Conservation (phyloP, 495 filamentous ascomycete genomes). For the Hypoxylon rickii region DNA sequence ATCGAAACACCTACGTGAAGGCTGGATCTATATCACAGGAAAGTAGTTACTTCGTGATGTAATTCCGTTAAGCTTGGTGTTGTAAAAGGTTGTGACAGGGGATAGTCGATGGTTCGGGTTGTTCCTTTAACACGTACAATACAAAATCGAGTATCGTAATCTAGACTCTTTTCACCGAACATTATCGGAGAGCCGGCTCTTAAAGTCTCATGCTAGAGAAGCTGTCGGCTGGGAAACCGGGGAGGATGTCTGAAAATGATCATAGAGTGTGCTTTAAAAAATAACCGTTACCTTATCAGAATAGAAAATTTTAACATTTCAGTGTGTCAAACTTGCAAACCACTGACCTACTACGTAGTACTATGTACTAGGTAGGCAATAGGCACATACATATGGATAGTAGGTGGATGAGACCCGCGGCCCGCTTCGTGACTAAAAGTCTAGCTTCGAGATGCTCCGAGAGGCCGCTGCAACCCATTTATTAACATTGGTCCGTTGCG, state of each 20-base stretch:
- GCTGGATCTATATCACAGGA: no score
- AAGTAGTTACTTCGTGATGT: no score
- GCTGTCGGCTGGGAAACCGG: conserved; percentile 30
- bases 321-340: conserved; percentile 7
- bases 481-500: conserved; percentile 13
- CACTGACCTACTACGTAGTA: conserved; percentile 15
- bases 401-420: conserved; percentile 26
- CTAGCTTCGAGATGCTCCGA: conserved; percentile 3
- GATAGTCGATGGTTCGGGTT: neutral
- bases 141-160: no score
- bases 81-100: conserved; percentile 12
- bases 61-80: no score
- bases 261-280: no score
- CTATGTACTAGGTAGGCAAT: no score
- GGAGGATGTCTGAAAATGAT: conserved; percentile 17
- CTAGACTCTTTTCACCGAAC: conserved; percentile 2
- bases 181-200: conserved; percentile 7
- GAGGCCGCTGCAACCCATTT: conserved; percentile 3
- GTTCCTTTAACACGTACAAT: no score
- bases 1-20: conserved; percentile 32
- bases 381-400: no score
- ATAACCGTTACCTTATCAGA: no score
- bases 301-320: no score
- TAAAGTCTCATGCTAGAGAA: conserved; percentile 14
- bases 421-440: conserved; percentile 31